Evolutionary conservation across 495 filamentous ascomycete genomes (phyloP).

Genomic region (Staphylotrichum tortipilum): DNA sequence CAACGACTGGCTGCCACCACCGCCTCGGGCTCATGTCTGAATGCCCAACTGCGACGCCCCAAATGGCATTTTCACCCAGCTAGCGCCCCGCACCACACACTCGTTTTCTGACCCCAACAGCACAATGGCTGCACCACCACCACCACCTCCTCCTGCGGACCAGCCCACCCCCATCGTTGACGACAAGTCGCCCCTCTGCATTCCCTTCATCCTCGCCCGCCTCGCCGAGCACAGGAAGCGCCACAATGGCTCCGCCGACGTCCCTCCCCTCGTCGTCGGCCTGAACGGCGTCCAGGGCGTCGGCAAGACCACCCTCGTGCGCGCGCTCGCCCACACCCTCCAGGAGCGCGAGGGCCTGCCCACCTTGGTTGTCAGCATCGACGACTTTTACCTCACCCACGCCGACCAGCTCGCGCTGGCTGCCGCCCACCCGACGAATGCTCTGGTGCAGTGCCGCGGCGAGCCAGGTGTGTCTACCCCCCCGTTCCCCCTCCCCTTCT

Average conservation of each 20-base stretch:
- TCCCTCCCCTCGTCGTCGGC: constrained; percentile 49
- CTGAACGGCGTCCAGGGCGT: constrained; percentile 72
- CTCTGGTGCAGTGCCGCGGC: constrained; percentile 71
- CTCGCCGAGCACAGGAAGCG: constrained; percentile 43
- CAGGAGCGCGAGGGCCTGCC: constrained; percentile 55
- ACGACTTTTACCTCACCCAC: constrained; percentile 82
- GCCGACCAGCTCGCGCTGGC: constrained; percentile 63
- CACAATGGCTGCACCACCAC: too few relatives aligned
- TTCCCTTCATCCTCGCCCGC: constrained; percentile 70
- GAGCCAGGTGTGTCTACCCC: constrained; percentile 48
- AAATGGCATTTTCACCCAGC: neutral
- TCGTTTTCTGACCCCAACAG: neutral
- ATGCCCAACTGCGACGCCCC: constrained; percentile 1
- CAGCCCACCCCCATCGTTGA: constrained; percentile 47
- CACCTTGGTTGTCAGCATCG: constrained; percentile 74
- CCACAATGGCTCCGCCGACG: constrained; percentile 19
- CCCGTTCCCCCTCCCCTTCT: neutral
- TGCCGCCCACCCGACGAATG: constrained; percentile 55
- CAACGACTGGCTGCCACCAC: neutral
- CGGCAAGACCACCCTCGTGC: constrained; percentile 84
- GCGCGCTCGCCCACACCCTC: constrained; percentile 57
- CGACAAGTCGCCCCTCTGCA: constrained; percentile 81
- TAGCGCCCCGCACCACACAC: neutral
- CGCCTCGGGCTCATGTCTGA: neutral
- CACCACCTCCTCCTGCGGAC: too few relatives aligned